Evolutionary conservation across 225 moss, liverwort and hornwort genomes (phyloP).

Genomic region (Polytrichum formosum): DNA sequence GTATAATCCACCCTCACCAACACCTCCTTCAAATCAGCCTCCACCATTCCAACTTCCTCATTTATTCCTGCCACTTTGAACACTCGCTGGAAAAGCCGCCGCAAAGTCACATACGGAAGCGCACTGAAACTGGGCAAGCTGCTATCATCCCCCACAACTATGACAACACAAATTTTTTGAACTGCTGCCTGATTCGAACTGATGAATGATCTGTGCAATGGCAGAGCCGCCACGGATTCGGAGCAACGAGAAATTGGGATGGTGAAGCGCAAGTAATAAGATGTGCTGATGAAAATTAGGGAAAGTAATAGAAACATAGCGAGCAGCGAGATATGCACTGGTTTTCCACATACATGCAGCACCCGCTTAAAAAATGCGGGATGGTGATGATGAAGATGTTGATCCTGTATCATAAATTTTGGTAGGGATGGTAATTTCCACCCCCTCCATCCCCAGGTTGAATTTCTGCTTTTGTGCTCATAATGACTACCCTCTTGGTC

Average conservation of each 20-base stretch:
- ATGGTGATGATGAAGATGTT: too few relatives aligned
- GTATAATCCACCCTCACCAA: constrained; percentile 49
- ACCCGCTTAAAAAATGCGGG: too few relatives aligned
- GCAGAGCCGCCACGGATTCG: constrained; percentile 28
- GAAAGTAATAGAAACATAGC: neutral
- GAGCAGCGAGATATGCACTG: constrained; percentile 3
- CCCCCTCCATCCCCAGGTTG: too few relatives aligned
- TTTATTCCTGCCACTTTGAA: constrained; percentile 11
- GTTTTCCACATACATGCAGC: constrained; percentile 3
- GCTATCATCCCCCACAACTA: constrained; percentile 37
- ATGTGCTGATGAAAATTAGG: constrained; percentile 9
- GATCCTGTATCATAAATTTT: too few relatives aligned
- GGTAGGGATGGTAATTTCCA: too few relatives aligned
- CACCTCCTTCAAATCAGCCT: constrained; percentile 31
- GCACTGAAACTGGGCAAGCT: constrained; percentile 29
- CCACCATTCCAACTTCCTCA: constrained; percentile 38
- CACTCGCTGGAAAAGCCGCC: constrained; percentile 33
- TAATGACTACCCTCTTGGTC: too few relatives aligned
- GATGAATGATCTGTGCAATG: constrained; percentile 17
- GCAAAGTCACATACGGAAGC: constrained; percentile 29
- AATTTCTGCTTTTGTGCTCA: too few relatives aligned
- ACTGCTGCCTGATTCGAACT: neutral
- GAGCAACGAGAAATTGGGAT: constrained; percentile 22
- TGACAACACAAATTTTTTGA: constrained; percentile 25
- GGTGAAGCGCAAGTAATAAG: constrained; percentile 27